Conservation (phyloP, 73 alveolate species). For the Paramecium sonneborni region DNA sequence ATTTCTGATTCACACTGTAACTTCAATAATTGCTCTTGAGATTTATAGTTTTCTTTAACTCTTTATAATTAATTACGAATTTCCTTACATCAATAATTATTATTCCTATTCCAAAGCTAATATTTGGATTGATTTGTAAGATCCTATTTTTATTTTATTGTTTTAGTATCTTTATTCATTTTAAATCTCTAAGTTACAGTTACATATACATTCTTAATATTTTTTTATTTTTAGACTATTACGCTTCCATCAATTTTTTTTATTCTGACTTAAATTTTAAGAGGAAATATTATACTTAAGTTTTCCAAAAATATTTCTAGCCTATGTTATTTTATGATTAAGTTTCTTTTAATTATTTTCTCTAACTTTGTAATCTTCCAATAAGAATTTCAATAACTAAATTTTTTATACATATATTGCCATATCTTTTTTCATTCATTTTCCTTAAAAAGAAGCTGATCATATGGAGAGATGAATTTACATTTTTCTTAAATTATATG, state of each 20-base stretch:
- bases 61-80: neutral
- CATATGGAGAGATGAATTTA: too few species aligned
- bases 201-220: neutral
- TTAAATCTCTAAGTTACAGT: neutral
- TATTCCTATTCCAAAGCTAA: neutral
- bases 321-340: neutral
- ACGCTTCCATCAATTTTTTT: neutral
- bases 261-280: neutral
- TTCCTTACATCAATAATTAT: neutral
- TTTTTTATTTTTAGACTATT: neutral
- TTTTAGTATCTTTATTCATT: neutral
- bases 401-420: neutral
- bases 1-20: neutral
- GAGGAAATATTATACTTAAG: neutral
- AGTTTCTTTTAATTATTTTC: neutral
- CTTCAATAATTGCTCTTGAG: neutral
- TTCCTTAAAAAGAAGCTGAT: too few species aligned
- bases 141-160: neutral
- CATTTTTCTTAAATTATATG: neutral
- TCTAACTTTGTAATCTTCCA: neutral
- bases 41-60: neutral
- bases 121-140: too few species aligned
- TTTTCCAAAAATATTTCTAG: neutral
- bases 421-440: neutral
- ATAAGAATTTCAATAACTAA: neutral